Evolutionary conservation across 192 early-diverging fungal genomes (phyloP), one percentile per base, ranked within the genome.

Genomic region (Backusella liffmaniae): DNA sequence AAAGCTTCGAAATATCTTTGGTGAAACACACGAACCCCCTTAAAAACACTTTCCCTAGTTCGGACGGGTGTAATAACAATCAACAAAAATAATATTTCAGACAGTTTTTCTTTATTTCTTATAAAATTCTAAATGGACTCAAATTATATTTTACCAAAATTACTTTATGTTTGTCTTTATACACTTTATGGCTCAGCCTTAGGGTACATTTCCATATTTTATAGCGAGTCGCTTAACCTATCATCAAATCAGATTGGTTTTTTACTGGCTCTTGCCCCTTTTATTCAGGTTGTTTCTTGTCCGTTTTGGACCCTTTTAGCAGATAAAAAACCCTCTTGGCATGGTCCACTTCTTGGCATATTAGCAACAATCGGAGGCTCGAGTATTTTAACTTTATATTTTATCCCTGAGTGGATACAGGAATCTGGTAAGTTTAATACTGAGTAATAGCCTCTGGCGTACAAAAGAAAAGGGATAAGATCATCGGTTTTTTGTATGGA

Each of bases 221-320:
- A 82, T 59, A 59, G 70, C 30, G 39, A 49, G n/a, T 34, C 56
- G 0, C 56, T 82, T n/a, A 37, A 65, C 30, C 53, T 82, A 18
- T 67, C 66, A 5, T 74, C 78, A 13, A 67, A 68, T 46, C 70
- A 82, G 30, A 79, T 82, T 51, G 81, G 81, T 0, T 12, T 74
- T 66, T 41, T 82, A n/a, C 67, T 82, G 32, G 74, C 81, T 29
- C 73, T 82, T 23, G 78, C 81, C 1, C 81, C 81, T 7, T 82
- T 82, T 71, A 67, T 82, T 39, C 72, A 79, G 23, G 74, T 72
- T 26, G 7, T 82, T 26, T 75, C 78, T 44, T 82, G 81, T 65
- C 81, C 81, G 16, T 59, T 82, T 13, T 82, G 81, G 81, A 79
- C 81, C 5, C 59, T 70, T 21, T 21, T 82, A 1, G 81, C 75